A percentile compares a stretch with the other conserved stretches of the same genome.
These are phyloP conservation scores for Gossypium aridum DNA, from an alignment of 441 rosid species.

Conservation along the genomic window DNA sequence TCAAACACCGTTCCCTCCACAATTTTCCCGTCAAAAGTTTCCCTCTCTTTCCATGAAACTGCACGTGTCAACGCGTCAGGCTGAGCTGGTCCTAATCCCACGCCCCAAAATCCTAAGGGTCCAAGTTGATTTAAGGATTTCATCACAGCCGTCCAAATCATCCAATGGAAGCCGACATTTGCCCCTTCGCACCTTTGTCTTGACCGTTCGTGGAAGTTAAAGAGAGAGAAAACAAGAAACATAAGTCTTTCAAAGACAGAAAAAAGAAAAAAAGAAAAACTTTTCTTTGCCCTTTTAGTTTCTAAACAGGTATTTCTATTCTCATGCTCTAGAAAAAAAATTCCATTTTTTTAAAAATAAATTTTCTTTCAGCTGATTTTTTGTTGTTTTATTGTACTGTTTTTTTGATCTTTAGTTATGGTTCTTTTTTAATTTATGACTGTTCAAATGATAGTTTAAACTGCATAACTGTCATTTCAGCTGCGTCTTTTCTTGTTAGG, in stretches of 20 bases:
- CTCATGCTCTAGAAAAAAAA: neutral
- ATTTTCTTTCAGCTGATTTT: slow-evolving; percentile 4
- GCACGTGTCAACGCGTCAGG: slow-evolving; percentile 17
- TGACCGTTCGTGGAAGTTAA: slow-evolving; percentile 48
- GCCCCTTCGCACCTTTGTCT: slow-evolving; percentile 24
- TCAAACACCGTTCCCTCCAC: neutral
- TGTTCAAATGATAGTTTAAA: slow-evolving; percentile 17
- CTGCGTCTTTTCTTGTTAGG: slow-evolving; percentile 21
- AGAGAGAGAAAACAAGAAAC: slow-evolving; percentile 25
- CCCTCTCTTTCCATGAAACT: slow-evolving; percentile 4
- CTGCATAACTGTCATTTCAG: slow-evolving; percentile 28
- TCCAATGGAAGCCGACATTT: slow-evolving; percentile 30
- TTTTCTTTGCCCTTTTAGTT: neutral
- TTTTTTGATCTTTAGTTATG: neutral
- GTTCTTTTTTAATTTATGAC: neutral
- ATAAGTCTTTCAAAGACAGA: slow-evolving; percentile 34
- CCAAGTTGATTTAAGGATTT: slow-evolving; percentile 13
- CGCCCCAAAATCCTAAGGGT: slow-evolving; percentile 38
- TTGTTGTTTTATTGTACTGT: neutral
- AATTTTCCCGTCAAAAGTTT: slow-evolving; percentile 7
- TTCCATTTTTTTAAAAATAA: neutral
- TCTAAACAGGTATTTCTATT: slow-evolving; percentile 25
- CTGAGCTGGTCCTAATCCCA: slow-evolving; percentile 33
- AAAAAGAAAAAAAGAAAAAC: neutral
- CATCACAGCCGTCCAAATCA: slow-evolving; percentile 52